Evolutionary conservation across 2,329 filamentous ascomycete species (phyloP), one percentile per base, ranked within the genome.

Genomic region (Xylariaceae sp.): DNA sequence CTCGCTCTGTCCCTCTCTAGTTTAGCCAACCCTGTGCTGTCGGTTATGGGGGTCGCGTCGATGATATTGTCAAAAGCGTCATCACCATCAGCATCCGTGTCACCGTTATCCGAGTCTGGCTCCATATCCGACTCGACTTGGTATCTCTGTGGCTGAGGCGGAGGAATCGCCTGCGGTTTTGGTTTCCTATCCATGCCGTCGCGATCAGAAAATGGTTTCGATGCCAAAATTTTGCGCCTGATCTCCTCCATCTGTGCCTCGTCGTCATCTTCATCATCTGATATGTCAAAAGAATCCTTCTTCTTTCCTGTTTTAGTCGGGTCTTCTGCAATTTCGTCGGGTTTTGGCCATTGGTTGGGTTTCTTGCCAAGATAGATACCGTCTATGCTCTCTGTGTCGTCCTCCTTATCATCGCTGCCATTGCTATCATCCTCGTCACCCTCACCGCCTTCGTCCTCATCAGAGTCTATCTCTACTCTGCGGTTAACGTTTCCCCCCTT

Each of bases 51-150:
- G 3, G 91, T 93, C 0, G 94, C 93, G 63, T 92, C 85, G 67
- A 97, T 96, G 71, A 99, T 95, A 61, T 88, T 88, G 67, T 97
- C 93, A 67, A 97, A 96, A 43, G 91, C 88, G 40, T 89, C 88
- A 48, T 94, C 88, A 13, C 85, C 82, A 1, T 79, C 84, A 8
- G 76, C 81, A 4, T 65, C 71, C 5, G 60, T 70, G 16, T 75
- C 70, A 24, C 75, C 81, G 50, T 88, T 83, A 58, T 91, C 88
- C 3, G 87, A 90, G 55, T 89, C 89, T 1, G 88, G 86, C 66
- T 88, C 84, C 2, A 82, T 82, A 47, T 90, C 85, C 0, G 84
- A 83, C 51, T 90, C 87, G 1, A 81, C 78, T 27, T 79, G 78
- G 49, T 79, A 64, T 47, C 52, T 70, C 36, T 75, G 72, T 6